Conservation (phyloP, 352 stramenopile species). For the Elongisporangium undulatum region DNA sequence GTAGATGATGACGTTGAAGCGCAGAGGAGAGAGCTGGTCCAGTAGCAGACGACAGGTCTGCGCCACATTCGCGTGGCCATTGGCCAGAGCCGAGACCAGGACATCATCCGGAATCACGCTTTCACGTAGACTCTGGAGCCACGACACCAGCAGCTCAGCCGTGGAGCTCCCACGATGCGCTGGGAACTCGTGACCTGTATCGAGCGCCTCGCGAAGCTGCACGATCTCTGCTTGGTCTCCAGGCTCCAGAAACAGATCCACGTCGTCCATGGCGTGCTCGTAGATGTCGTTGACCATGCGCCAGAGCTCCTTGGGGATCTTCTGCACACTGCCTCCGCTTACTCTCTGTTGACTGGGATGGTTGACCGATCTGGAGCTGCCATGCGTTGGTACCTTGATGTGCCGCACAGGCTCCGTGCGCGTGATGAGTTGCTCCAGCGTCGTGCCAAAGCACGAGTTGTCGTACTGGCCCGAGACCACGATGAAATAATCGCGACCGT, state of each 20-base stretch:
- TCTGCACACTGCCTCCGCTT: constrained; percentile 30
- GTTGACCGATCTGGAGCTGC: background rate
- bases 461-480: constrained; percentile 91
- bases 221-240: constrained; percentile 64
- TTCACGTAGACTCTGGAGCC: constrained; percentile 88
- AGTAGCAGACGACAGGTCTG: constrained; percentile 70
- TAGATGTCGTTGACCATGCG: constrained; percentile 97
- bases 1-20: constrained; percentile 98
- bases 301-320: constrained; percentile 97
- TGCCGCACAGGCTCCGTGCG: constrained; percentile 86
- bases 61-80: constrained; percentile 66
- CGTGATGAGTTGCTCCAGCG: constrained; percentile 92
- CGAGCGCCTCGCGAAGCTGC: constrained; percentile 87
- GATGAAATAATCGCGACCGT: constrained; percentile 95
- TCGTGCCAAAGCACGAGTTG: constrained; percentile 93
- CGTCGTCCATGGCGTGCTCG: constrained; percentile 62
- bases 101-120: constrained; percentile 87
- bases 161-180: constrained; percentile 86
- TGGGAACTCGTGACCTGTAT: constrained; percentile 87
- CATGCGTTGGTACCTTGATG: constrained; percentile 17
- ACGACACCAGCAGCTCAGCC: constrained; percentile 87
- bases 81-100: constrained; percentile 58
- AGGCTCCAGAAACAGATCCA: constrained; percentile 80
- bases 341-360: constrained; percentile 5
- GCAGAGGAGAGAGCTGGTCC: constrained; percentile 86